Evolutionary conservation across 2,329 filamentous ascomycete genomes (phyloP).

Genomic region (Endoconidiophora laricicola): DNA sequence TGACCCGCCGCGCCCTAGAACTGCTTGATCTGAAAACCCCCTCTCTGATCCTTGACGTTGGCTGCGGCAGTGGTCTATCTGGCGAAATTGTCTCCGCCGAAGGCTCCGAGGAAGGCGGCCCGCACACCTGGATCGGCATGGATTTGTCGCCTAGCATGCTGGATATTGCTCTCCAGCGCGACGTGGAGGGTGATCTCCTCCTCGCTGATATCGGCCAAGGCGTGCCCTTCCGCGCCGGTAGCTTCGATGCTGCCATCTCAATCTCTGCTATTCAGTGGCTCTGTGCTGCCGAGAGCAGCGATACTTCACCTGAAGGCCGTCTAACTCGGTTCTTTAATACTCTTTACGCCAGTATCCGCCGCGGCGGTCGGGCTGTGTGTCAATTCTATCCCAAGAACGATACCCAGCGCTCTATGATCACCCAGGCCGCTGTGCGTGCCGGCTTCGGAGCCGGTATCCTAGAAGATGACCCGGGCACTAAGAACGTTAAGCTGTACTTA

Average conservation of each 20-base stretch:
- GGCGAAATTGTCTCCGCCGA: conserved; percentile 81
- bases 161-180: conserved; percentile 79
- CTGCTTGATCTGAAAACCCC: conserved; percentile 67
- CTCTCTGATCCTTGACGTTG: conserved; percentile 87
- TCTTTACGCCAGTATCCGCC: conserved; percentile 64
- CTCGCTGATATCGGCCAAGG: conserved; percentile 92
- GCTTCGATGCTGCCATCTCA: conserved; percentile 87
- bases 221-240: conserved; percentile 78
- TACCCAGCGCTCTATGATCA: conserved; percentile 81
- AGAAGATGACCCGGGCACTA: conserved; percentile 90
- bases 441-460: conserved; percentile 90
- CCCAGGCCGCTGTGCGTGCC: conserved; percentile 72
- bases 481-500: conserved; percentile 91
- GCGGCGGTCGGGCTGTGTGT: conserved; percentile 80
- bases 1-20: conserved; percentile 86
- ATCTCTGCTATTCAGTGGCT: conserved; percentile 98
- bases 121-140: conserved; percentile 95
- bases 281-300: conserved; percentile 82
- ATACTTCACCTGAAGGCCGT: conserved; percentile 63
- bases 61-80: conserved; percentile 85
- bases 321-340: conserved; percentile 82
- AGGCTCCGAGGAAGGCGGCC: conserved; percentile 53
- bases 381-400: conserved; percentile 99
- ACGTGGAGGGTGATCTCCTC: conserved; percentile 85
- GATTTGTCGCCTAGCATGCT: conserved; percentile 93